Evolutionary conservation across 805 yeast genomes (phyloP), one percentile per base, ranked within the genome.

Genomic region (Metschnikowia peoriensis): DNA sequence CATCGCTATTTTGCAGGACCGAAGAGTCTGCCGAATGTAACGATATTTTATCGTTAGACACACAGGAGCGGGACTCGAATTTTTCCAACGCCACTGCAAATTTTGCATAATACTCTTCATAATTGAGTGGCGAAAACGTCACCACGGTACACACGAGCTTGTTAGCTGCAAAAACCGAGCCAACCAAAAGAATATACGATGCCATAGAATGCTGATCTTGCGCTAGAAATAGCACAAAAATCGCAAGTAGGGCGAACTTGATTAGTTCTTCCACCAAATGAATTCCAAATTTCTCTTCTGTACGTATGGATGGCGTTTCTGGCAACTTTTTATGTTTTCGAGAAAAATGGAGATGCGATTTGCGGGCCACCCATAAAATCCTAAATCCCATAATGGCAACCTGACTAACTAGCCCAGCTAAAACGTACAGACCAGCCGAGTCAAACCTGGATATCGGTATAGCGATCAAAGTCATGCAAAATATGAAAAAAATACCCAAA

Each of bases 101-200:
- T 37, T 46, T 46, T 14, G 41, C 48, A 49, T 52, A 56, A 10
- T 43, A 38, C 12, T 9, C 14, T 1, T 45, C 41, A 40, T 58
- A 58, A 22, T 45, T 22, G 10, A 51, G 11, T n/a, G 61, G 61
- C 22, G 53, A 51, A 45, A 54, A 60, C 4, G 54, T 50, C 44
- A 43, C 39, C 27, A 54, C 28, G 22, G 14, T 44, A 41, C 51
- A 41, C 16, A 52, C 29, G 32, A 47, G 53, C 53, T 50, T 53
- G 42, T 56, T 56, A 34, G 35, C 28, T 1, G 59, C 59, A 29
- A 44, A 56, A 3, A 51, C 41, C 1, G 37, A 29, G 12, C 56
- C 51, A n/a, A 47, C 50, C 6, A 48, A 14, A 28, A 53, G 42
- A 17, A 46, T 44, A 34, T 53, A 53, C 38, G 55, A 47, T 17